Evolutionary conservation across 805 yeast species (phyloP).

Genomic region (Barnettozyma pratensis): DNA sequence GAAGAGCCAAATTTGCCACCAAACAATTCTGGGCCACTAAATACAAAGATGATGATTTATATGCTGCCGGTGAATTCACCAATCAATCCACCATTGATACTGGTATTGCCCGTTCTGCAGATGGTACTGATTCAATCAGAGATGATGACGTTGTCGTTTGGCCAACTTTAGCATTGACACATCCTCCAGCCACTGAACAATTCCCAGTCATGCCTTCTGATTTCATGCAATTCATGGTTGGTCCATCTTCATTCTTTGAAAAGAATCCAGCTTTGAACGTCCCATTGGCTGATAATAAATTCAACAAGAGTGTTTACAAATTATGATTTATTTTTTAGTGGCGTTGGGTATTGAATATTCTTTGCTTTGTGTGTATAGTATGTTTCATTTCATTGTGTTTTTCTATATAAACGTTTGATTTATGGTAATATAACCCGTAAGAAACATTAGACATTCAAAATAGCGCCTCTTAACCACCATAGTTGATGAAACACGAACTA

Average conservation of each 20-base stretch:
- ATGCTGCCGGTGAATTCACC: slow-evolving; percentile 83
- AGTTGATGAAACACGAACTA: background rate
- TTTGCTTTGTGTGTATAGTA: background rate
- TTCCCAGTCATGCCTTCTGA: slow-evolving; percentile 91
- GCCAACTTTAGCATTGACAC: slow-evolving; percentile 80
- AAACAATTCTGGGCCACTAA: slow-evolving; percentile 81
- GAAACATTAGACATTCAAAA: no score
- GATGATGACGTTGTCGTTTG: slow-evolving; percentile 73
- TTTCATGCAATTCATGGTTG: slow-evolving; percentile 59
- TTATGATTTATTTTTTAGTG: background rate
- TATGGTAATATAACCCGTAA: no score
- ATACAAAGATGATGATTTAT: slow-evolving; percentile 65
- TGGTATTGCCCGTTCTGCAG: slow-evolving; percentile 69
- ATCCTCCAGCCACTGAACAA: slow-evolving; percentile 78
- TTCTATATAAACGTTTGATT: no score
- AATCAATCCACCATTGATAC: slow-evolving; percentile 70
- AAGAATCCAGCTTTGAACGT: slow-evolving; percentile 74
- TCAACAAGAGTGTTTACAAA: slow-evolving; percentile 44
- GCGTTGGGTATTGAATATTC: background rate
- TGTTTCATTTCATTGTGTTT: no score
- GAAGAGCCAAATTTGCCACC: slow-evolving; percentile 72
- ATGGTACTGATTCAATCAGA: slow-evolving; percentile 63
- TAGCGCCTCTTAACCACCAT: no score
- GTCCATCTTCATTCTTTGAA: slow-evolving; percentile 72
- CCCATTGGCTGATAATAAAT: slow-evolving; percentile 62